Conservation (phyloP, 2,329 filamentous ascomycete species). For the Verticillium nonalfalfae region DNA sequence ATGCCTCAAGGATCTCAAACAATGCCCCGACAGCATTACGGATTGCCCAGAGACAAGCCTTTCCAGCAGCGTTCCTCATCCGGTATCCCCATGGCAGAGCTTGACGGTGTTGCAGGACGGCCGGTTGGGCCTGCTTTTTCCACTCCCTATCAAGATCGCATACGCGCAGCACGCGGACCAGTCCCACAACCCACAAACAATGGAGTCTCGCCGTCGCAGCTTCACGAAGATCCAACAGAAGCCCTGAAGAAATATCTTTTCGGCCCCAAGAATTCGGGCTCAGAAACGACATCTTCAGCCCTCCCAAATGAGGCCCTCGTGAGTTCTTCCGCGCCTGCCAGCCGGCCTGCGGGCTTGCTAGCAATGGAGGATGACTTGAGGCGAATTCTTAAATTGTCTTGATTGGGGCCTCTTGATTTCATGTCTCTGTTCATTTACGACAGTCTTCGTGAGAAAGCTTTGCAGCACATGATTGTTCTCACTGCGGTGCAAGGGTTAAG, state of each 20-base stretch:
- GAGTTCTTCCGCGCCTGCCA: neutral
- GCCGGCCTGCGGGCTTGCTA: constrained; percentile 30
- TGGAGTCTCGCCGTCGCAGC: constrained; percentile 4
- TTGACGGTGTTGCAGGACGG: constrained; percentile 52
- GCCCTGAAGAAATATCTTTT: constrained; percentile 53
- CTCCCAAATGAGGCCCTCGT: neutral
- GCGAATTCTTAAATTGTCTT: constrained; percentile 40
- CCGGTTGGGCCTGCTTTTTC: constrained; percentile 62
- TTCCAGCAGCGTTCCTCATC: constrained; percentile 30
- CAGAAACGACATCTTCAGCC: neutral
- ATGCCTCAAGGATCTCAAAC: constrained; percentile 10
- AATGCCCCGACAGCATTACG: constrained; percentile 8
- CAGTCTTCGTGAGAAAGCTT: neutral
- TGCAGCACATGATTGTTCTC: neutral
- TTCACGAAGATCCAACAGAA: constrained; percentile 30
- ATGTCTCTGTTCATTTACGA: no score
- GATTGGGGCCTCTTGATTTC: neutral
- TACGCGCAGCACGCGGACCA: constrained; percentile 43
- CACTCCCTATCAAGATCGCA: constrained; percentile 57
- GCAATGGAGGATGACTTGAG: constrained; percentile 49
- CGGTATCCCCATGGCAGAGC: constrained; percentile 61
- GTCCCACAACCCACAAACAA: constrained; percentile 7
- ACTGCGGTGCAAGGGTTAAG: neutral
- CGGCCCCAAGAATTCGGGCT: constrained; percentile 22
- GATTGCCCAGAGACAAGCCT: constrained; percentile 23